These are phyloP conservation scores for Colletotrichum sp. DNA, from an alignment of 2,329 filamentous ascomycete species.

Conservation along the genomic window DNA sequence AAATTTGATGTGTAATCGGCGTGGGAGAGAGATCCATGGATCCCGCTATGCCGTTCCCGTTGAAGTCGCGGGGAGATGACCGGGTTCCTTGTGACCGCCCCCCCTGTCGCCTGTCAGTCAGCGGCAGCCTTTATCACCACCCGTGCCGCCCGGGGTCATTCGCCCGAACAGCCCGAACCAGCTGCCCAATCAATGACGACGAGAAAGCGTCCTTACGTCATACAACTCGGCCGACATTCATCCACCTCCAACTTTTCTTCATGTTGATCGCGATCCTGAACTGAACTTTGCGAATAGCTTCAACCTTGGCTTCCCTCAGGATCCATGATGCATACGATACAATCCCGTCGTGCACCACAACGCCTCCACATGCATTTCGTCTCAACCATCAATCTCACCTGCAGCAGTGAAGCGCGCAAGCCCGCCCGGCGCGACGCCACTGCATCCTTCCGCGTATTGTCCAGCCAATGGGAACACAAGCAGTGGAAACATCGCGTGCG, in stretches of 20 bases:
- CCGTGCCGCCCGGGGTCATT: background rate
- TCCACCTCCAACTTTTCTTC: background rate
- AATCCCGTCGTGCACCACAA: background rate
- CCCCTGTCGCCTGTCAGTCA: background rate
- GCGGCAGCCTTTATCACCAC: background rate
- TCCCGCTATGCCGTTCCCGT: background rate
- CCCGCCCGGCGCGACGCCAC: background rate
- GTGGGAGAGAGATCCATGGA: background rate
- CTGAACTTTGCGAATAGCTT: background rate
- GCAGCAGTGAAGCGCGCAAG: background rate
- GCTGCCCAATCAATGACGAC: background rate
- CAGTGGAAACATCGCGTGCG: background rate
- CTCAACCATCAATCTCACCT: background rate
- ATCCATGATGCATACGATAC: background rate
- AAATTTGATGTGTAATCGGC: slow-evolving; percentile 12
- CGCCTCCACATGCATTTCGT: background rate
- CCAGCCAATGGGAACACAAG: background rate
- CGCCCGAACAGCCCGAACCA: background rate
- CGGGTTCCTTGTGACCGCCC: background rate
- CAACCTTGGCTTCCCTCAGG: background rate
- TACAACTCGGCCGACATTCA: background rate
- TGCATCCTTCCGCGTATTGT: background rate
- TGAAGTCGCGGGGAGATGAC: background rate
- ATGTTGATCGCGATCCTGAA: background rate
- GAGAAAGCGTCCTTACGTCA: background rate